phyloP scores from a whole-genome alignment of 495 filamentous ascomycete genomes.

The Cenococcum geophilum region DNA sequence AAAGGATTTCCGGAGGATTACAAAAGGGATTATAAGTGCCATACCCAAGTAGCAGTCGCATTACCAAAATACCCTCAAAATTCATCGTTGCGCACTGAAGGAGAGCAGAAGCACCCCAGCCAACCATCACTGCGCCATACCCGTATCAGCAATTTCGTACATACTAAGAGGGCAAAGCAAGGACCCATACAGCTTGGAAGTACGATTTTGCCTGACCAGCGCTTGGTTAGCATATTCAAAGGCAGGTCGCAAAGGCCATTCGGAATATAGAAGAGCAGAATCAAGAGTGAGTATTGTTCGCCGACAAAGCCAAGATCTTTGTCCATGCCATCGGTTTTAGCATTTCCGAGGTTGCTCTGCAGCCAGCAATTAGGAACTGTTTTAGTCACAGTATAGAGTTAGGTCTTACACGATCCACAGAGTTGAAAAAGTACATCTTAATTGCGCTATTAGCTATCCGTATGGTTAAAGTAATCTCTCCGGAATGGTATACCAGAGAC shows the following conservation, averaged over 20 bases:
- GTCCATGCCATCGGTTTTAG: constrained; percentile 37
- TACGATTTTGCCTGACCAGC: constrained; percentile 24
- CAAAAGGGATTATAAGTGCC: background rate
- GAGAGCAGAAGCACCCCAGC: constrained; percentile 13
- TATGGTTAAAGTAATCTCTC: background rate
- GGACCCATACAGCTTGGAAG: constrained; percentile 23
- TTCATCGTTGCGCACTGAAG: constrained; percentile 15
- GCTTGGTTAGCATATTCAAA: constrained; percentile 20
- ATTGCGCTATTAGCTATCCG: background rate
- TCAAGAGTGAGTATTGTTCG: constrained; percentile 32
- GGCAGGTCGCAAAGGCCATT: constrained; percentile 24
- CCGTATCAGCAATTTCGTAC: background rate
- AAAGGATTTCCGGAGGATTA: background rate
- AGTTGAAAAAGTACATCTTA: constrained; percentile 41
- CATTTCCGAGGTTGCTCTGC: constrained; percentile 44
- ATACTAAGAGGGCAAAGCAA: background rate
- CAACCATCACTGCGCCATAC: constrained; percentile 6
- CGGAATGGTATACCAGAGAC: constrained; percentile 16
- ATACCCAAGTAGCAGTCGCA: constrained; percentile 2
- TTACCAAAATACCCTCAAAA: constrained; percentile 33
- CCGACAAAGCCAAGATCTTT: constrained; percentile 33
- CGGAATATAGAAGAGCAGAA: constrained; percentile 34
- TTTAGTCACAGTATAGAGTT: too few relatives aligned
- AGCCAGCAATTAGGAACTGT: too few relatives aligned
- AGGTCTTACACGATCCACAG: constrained; percentile 28